These are phyloP conservation scores for Saksenaea oblongispora DNA, from an alignment of 371 early-diverging fungal species.

Conservation along the genomic window DNA sequence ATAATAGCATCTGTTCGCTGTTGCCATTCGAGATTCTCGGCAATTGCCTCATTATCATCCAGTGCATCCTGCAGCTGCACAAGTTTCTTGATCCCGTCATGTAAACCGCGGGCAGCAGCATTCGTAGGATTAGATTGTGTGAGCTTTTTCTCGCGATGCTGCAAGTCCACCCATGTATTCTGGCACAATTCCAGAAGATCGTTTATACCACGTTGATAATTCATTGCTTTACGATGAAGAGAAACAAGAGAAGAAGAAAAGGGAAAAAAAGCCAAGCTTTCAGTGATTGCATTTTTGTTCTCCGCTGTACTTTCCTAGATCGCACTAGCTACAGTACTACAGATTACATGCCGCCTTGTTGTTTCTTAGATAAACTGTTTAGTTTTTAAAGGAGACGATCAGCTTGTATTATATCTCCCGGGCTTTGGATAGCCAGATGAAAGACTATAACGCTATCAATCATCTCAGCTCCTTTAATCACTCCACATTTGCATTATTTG, in stretches of 20 bases:
- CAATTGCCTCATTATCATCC: conserved; percentile 10
- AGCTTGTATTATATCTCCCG: too few relatives aligned
- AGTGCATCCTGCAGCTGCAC: conserved; percentile 22
- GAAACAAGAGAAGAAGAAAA: conserved; percentile 1
- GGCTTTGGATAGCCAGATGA: too few relatives aligned
- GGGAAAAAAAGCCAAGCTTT: conserved; percentile 1
- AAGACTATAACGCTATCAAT: too few relatives aligned
- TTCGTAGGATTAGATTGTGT: not conserved
- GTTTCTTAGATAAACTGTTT: too few relatives aligned
- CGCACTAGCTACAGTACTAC: too few relatives aligned
- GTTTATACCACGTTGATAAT: conserved; percentile 13
- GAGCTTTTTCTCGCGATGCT: conserved; percentile 1
- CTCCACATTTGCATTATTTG: too few relatives aligned
- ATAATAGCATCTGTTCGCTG: conserved; percentile 23
- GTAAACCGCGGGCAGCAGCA: conserved; percentile 5
- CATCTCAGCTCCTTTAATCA: too few relatives aligned
- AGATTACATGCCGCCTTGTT: too few relatives aligned
- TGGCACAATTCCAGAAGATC: conserved; percentile 18
- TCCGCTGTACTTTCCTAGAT: too few relatives aligned
- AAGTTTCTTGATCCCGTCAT: conserved; percentile 20
- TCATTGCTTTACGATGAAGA: conserved; percentile 3
- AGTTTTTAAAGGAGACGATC: too few relatives aligned
- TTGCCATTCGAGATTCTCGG: conserved; percentile 21
- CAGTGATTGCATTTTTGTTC: not conserved
- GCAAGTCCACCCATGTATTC: conserved; percentile 15